Conservation (phyloP, 257 asterid species). For the Fraxinus americana region DNA sequence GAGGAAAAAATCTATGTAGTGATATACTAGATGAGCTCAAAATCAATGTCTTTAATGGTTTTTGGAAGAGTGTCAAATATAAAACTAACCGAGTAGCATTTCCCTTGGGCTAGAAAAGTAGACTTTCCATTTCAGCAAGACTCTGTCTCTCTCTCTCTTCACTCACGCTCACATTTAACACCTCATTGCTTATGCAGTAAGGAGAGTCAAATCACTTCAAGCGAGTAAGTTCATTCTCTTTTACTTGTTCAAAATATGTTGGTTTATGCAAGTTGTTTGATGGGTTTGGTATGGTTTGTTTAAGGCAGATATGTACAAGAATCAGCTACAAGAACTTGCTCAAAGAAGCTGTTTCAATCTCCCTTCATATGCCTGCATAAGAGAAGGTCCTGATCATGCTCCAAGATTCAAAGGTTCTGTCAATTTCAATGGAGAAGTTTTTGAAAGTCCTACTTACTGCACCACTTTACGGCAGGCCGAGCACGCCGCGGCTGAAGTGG, state of each 20-base stretch:
- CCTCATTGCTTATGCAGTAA: background rate
- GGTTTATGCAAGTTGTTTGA: slow-evolving; percentile 1
- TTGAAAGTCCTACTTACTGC: slow-evolving; percentile 39
- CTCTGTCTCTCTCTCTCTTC: background rate
- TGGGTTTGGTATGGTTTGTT: background rate
- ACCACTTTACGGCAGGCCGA: slow-evolving; percentile 56
- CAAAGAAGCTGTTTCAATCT: slow-evolving; percentile 58
- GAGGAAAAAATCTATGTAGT: too few relatives aligned
- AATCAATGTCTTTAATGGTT: too few relatives aligned
- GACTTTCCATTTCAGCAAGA: slow-evolving; percentile 18
- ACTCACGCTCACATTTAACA: background rate
- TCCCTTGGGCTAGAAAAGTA: background rate
- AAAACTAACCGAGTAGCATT: background rate
- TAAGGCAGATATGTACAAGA: slow-evolving; percentile 43
- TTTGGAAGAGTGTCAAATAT: too few relatives aligned
- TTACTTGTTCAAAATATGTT: background rate
- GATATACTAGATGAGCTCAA: too few relatives aligned
- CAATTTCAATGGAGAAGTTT: slow-evolving; percentile 49
- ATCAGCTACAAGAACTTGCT: slow-evolving; percentile 53
- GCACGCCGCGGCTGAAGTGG: slow-evolving; percentile 62
- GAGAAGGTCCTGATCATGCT: slow-evolving; percentile 62
- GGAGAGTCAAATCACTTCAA: slow-evolving; percentile 15
- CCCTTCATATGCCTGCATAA: slow-evolving; percentile 42
- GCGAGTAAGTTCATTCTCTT: slow-evolving; percentile 22
- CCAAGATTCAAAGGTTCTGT: slow-evolving; percentile 57